phyloP scores from a whole-genome alignment of 2,329 filamentous ascomycete genomes.

The Fusarium pseudoanthophilum region DNA sequence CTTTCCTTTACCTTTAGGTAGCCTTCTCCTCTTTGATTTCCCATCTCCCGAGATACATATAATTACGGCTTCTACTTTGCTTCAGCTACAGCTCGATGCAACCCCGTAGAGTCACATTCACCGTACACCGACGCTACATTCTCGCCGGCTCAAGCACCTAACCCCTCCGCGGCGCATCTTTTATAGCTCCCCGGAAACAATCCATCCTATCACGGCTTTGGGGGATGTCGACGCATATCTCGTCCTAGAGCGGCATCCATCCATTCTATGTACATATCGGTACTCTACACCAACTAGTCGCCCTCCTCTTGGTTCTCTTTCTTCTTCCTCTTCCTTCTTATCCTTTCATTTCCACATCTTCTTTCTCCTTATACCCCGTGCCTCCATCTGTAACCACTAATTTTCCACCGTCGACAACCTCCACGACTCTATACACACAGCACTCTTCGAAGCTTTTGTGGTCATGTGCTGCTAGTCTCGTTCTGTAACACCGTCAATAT shows the following conservation, averaged over 20 bases:
- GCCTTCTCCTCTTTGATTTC: not conserved
- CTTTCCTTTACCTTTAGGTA: not conserved
- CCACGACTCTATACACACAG: constrained; percentile 2
- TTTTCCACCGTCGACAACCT: constrained; percentile 6
- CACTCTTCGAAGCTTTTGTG: constrained; percentile 6
- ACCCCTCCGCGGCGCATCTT: constrained; percentile 21
- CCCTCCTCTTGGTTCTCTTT: constrained; percentile 4
- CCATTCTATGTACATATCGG: constrained; percentile 5
- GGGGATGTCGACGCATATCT: constrained; percentile 14
- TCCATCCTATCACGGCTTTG: constrained; percentile 24
- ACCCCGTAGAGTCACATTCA: constrained; percentile 21
- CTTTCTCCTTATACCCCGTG: not conserved
- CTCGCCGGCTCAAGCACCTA: not conserved
- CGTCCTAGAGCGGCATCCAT: constrained; percentile 15
- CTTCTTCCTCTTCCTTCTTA: not conserved
- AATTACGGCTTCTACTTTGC: constrained; percentile 1
- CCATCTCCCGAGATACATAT: not conserved
- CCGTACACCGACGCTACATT: constrained; percentile 6
- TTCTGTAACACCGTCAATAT: constrained; percentile 49
- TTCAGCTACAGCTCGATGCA: constrained; percentile 5
- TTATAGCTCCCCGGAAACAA: constrained; percentile 24
- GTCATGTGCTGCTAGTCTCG: constrained; percentile 38
- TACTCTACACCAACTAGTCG: constrained; percentile 17
- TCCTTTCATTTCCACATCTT: not conserved
- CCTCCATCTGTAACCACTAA: constrained; percentile 6